Conservation (phyloP, 352 stramenopile genomes). For the Phytophthora palmivora region DNA sequence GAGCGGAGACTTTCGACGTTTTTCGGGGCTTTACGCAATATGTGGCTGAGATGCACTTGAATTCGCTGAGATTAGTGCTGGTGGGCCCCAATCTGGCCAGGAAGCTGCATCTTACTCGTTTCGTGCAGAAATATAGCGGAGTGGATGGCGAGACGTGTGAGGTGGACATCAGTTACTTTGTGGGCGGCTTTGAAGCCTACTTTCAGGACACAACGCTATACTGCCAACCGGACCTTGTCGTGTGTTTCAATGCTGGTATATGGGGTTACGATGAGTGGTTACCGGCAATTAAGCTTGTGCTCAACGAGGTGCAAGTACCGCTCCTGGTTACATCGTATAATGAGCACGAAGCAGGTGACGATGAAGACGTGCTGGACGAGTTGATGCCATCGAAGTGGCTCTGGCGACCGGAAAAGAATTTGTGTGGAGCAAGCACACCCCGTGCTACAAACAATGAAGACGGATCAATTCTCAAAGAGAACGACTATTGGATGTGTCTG, state of each 20-base stretch:
- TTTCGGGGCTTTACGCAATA: conserved; percentile 61
- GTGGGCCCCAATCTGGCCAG: conserved; percentile 78
- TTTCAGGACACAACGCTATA: conserved; percentile 54
- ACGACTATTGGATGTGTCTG: conserved; percentile 88
- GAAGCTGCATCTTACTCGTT: conserved; percentile 49
- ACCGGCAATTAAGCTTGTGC: conserved; percentile 70
- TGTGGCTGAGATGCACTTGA: conserved; percentile 45
- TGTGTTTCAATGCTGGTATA: conserved; percentile 89
- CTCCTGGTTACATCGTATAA: conserved; percentile 90
- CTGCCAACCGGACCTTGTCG: conserved; percentile 58
- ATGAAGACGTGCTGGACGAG: conserved; percentile 76
- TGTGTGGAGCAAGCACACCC: conserved; percentile 43
- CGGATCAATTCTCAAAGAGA: conserved; percentile 71
- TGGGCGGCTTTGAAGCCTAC: conserved; percentile 71
- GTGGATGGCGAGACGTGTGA: conserved; percentile 28
- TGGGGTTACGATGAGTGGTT: conserved; percentile 91
- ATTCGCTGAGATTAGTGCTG: conserved; percentile 63
- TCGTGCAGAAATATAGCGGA: conserved; percentile 29
- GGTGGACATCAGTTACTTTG: conserved; percentile 73
- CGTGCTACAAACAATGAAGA: conserved; percentile 69
- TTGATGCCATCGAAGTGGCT: conserved; percentile 63
- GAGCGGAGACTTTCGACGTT: conserved; percentile 58
- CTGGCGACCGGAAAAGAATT: conserved; percentile 81
- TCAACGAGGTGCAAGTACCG: conserved; percentile 59
- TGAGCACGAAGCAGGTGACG: conserved; percentile 76